Conservation (phyloP, 2,329 filamentous ascomycete species). For the Penicillium fuscoglaucum region DNA sequence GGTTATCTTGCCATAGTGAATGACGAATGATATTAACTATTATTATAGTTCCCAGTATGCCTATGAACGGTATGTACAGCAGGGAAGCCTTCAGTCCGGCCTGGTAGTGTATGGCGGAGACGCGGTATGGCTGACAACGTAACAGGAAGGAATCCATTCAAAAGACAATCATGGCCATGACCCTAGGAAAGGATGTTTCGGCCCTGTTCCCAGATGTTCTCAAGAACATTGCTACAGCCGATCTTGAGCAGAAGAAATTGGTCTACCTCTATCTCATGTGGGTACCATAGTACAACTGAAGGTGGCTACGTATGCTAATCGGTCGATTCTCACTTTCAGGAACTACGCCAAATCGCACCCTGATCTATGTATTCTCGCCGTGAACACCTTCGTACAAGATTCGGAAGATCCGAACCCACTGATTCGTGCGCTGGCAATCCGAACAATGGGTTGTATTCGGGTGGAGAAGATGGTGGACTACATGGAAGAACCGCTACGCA, state of each 20-base stretch:
- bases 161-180: constrained; percentile 99
- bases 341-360: constrained; percentile 99
- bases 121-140: constrained; percentile 31
- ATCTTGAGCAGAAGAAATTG: constrained; percentile 98
- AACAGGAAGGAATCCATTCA: constrained; percentile 92
- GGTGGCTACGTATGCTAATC: constrained; percentile 20
- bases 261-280: constrained; percentile 98
- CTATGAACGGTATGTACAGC: constrained; percentile 70
- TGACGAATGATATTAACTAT: constrained; percentile 38
- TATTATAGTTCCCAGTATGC: constrained; percentile 84
- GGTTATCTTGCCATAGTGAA: constrained; percentile 10
- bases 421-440: constrained; percentile 88
- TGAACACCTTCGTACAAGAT: constrained; percentile 99
- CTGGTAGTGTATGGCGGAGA: constrained; percentile 8
- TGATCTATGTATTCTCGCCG: constrained; percentile 95
- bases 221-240: constrained; percentile 95
- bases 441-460: constrained; percentile 97
- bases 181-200: constrained; percentile 95
- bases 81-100: not conserved
- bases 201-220: constrained; percentile 95
- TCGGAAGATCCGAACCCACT: constrained; percentile 97
- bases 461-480: constrained; percentile 99
- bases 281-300: constrained; percentile 29
- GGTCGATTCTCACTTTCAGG: constrained; percentile 53
- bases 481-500: constrained; percentile 96